These are phyloP conservation scores for Jacaranda mimosifolia DNA, from an alignment of 257 asterid species.

Conservation along the genomic window DNA sequence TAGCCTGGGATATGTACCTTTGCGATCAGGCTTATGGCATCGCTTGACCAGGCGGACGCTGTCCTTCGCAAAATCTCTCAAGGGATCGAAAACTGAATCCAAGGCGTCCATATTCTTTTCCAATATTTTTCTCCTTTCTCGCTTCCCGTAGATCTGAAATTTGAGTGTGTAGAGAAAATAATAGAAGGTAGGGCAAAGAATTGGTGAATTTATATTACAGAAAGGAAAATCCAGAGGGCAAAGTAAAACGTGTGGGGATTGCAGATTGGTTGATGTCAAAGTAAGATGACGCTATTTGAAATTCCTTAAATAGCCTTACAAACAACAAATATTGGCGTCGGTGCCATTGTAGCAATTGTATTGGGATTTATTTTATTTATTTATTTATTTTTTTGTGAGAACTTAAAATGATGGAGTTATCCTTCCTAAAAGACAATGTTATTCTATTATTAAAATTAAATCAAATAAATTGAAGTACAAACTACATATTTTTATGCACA, in stretches of 20 bases:
- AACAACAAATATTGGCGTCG: background rate
- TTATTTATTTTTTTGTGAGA: no score
- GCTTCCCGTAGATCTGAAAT: slow-evolving; percentile 28
- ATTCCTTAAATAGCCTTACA: slow-evolving; percentile 8
- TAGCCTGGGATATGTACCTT: slow-evolving; percentile 34
- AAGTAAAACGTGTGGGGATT: slow-evolving; percentile 29
- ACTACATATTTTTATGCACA: no score
- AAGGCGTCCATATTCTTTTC: slow-evolving; percentile 45
- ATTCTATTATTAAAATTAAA: no score
- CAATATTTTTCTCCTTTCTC: background rate
- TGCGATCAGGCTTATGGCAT: slow-evolving; percentile 62
- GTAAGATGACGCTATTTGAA: slow-evolving; percentile 35
- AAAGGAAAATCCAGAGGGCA: background rate
- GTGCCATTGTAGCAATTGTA: background rate
- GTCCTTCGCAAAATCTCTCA: slow-evolving; percentile 54
- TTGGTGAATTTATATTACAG: background rate
- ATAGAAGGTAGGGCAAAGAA: background rate
- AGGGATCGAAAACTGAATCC: slow-evolving; percentile 54
- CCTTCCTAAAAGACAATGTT: no score
- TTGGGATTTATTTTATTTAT: background rate
- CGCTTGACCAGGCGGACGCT: slow-evolving; percentile 54
- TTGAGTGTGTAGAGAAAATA: background rate
- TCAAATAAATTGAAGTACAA: no score
- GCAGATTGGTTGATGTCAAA: slow-evolving; percentile 30
- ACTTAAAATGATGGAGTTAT: no score